phyloP scores from a whole-genome alignment of 345 rosid genomes.

The Euphorbia peplus region DNA sequence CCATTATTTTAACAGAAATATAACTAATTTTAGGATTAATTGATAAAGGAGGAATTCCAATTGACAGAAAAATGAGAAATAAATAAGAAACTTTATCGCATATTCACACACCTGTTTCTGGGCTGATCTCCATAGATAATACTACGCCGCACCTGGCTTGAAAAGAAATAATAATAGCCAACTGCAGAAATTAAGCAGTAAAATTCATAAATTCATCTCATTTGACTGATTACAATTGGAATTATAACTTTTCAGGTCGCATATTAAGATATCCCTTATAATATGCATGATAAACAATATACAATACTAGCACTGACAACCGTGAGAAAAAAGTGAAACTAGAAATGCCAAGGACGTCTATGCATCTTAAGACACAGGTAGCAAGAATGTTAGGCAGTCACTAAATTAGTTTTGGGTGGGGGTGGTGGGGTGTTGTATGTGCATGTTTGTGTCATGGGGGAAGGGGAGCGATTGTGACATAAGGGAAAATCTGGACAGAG shows the following conservation, averaged over 20 bases:
- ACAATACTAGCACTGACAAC: not conserved
- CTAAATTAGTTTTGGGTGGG: not conserved
- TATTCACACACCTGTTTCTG: conserved; percentile 27
- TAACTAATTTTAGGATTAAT: not conserved
- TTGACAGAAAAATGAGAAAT: not conserved
- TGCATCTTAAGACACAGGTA: not conserved
- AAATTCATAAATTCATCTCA: not conserved
- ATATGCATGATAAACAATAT: not conserved
- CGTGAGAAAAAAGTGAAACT: not conserved
- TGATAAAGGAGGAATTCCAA: not conserved
- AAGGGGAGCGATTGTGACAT: not conserved
- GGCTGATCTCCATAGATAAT: conserved; percentile 33
- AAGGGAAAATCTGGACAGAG: not conserved
- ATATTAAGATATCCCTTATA: not conserved
- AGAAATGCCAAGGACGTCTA: not conserved
- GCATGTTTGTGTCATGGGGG: not conserved
- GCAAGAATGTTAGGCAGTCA: not conserved
- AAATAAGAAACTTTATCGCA: not conserved
- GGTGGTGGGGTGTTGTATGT: not conserved
- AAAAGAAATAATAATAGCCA: conserved; percentile 33
- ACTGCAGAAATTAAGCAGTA: conserved; percentile 23
- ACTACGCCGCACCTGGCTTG: conserved; percentile 29
- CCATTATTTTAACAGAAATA: conserved; percentile 6
- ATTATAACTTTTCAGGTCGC: not conserved
- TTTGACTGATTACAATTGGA: not conserved